These are phyloP conservation scores for Aspergillus diversus DNA, from an alignment of 495 filamentous ascomycete species.

Conservation along the genomic window DNA sequence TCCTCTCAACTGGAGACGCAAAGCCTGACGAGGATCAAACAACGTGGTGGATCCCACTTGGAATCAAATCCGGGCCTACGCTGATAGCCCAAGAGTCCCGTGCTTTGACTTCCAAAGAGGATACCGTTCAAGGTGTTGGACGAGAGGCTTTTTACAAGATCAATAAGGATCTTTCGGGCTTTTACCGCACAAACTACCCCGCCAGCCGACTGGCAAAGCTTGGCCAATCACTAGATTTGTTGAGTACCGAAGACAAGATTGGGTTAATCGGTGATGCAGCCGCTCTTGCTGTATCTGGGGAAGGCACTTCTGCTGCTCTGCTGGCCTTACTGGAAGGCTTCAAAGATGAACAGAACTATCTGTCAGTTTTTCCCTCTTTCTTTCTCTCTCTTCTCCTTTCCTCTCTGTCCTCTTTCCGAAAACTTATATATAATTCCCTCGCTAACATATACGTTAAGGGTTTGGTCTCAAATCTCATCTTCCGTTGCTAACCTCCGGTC, in stretches of 20 bases:
- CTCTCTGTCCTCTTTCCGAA: neutral
- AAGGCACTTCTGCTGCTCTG: slow-evolving; percentile 76
- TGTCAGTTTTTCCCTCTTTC: slow-evolving; percentile 47
- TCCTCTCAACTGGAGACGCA: slow-evolving; percentile 87
- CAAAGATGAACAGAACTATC: slow-evolving; percentile 76
- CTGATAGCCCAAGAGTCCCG: slow-evolving; percentile 38
- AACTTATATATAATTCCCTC: neutral
- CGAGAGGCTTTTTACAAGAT: slow-evolving; percentile 83
- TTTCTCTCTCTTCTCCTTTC: no score
- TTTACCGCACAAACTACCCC: slow-evolving; percentile 93
- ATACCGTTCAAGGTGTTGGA: slow-evolving; percentile 72
- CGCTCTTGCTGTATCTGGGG: slow-evolving; percentile 84
- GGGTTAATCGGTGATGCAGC: slow-evolving; percentile 89
- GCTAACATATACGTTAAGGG: slow-evolving; percentile 45
- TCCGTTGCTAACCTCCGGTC: slow-evolving; percentile 68
- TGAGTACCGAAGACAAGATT: slow-evolving; percentile 88
- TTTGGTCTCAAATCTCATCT: slow-evolving; percentile 82
- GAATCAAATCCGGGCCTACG: slow-evolving; percentile 62
- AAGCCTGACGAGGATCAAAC: slow-evolving; percentile 89
- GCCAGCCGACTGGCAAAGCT: slow-evolving; percentile 76
- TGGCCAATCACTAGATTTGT: slow-evolving; percentile 68
- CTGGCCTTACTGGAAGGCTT: slow-evolving; percentile 81
- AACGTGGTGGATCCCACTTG: slow-evolving; percentile 94
- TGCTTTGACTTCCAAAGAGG: slow-evolving; percentile 75
- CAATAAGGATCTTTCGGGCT: slow-evolving; percentile 84